Base-by-base conservation (phyloP, 169 alveolate species). In the Eimeria mitis region DNA sequence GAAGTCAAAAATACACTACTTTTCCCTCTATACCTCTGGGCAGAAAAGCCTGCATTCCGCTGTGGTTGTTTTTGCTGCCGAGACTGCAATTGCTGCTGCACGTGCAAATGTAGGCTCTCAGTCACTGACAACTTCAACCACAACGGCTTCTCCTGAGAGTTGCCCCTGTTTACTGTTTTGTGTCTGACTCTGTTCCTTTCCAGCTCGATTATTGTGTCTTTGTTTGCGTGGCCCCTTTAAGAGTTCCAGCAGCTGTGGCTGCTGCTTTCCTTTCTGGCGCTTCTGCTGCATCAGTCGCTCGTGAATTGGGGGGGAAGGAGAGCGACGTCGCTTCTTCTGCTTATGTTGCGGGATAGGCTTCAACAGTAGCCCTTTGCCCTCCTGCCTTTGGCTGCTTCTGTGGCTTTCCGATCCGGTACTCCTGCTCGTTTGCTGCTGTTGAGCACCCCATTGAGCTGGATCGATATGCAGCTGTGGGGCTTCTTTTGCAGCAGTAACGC, bases 301-400 rank as follows among this genome's bases (percentile, higher is more conserved):
- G 61, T 85, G 92, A 56, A 85, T 85, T 63, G 92, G 92, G 25
- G 92, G 92, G 49, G 92, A 85, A 1, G 92, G 81, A 31, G 13
- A 25, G 14, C 92, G 92, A 37, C 81, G 92, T 14, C 92, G 81
- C 92, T 49, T 79, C 81, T 37, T 76, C 65, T 59, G 92, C 65
- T 21, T 44, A 61, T 42, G 65, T 49, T 40, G 92, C 21, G 81
- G 59, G 47, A 49, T 37, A 19, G n/a, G 65, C 44, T 63, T 85
- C 25, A 59, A 54, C 14, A 23, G 79, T 76, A 85, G 23, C 65
- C 52, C 63, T 31, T 21, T 63, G 23, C 9, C 16, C 25, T 21
- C 47, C n/a, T 13, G 42, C 19, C 65, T 16, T 16, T 56, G 37
- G 65, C 92, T 85, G 63, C 76, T 61, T 56, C 79, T 63, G 92